Conservation (phyloP, 2,329 filamentous ascomycete genomes). For the Fonsecaea monophora region DNA sequence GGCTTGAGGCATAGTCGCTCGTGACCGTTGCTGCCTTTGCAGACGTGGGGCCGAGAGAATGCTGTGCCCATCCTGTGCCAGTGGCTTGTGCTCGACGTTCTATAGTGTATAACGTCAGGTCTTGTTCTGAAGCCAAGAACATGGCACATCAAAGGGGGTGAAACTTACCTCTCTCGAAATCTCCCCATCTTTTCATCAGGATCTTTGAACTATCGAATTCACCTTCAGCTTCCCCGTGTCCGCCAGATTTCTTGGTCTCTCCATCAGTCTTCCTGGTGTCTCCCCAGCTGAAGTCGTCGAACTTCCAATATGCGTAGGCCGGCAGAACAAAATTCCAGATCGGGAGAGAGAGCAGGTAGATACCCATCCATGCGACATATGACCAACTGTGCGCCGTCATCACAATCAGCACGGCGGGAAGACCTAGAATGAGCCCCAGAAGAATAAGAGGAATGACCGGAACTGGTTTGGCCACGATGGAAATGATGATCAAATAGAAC, state of each 20-base stretch:
- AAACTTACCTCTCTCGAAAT: conserved; percentile 79
- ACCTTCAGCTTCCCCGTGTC: conserved; percentile 77
- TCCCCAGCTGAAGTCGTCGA: conserved; percentile 99
- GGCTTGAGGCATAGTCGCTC: conserved; percentile 19
- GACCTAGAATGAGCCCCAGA: conserved; percentile 86
- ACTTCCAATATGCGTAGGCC: conserved; percentile 97
- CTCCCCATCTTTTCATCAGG: conserved; percentile 98
- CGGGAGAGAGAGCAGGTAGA: conserved; percentile 90
- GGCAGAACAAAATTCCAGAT: conserved; percentile 98
- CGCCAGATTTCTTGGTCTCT: conserved; percentile 81
- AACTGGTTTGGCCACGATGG: conserved; percentile 76
- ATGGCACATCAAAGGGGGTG: neutral
- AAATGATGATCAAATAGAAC: conserved; percentile 89
- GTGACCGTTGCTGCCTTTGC: conserved; percentile 9
- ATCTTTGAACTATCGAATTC: conserved; percentile 99
- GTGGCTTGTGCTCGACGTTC: conserved; percentile 34
- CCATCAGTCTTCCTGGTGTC: conserved; percentile 95
- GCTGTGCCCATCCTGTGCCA: conserved; percentile 29
- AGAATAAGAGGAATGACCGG: conserved; percentile 92
- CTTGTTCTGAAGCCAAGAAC: neutral
- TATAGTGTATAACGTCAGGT: conserved; percentile 17
- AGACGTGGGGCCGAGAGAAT: conserved; percentile 17
- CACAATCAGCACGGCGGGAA: conserved; percentile 89
- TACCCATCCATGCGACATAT: conserved; percentile 95
- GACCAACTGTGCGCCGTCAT: conserved; percentile 91